Evolutionary conservation across 2,329 filamentous ascomycete genomes (phyloP).

Genomic region (Ophiosphaerella herpotricha): DNA sequence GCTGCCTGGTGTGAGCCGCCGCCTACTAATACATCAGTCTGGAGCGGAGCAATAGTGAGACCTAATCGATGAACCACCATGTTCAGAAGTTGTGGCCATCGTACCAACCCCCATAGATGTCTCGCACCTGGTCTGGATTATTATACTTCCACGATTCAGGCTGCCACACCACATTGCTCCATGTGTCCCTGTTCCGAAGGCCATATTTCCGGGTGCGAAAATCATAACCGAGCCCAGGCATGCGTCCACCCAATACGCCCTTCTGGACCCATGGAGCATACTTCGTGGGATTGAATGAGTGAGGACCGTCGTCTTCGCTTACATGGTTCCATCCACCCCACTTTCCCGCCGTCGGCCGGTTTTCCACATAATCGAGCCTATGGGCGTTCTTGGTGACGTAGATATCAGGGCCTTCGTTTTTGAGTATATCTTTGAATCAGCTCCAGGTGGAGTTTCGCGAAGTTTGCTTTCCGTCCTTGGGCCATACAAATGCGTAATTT

Average conservation of each 20-base stretch:
- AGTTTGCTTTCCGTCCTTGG: constrained; percentile 49
- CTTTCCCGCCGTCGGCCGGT: constrained; percentile 42
- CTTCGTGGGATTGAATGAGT: constrained; percentile 15
- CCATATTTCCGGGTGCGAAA: constrained; percentile 42
- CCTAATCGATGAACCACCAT: no score
- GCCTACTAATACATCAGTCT: no score
- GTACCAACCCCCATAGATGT: constrained; percentile 33
- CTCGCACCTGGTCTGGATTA: constrained; percentile 31
- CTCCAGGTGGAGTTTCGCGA: constrained; percentile 42
- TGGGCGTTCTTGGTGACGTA: constrained; percentile 48
- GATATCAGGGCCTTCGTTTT: constrained; percentile 51
- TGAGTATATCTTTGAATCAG: constrained; percentile 50
- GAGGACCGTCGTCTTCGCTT: constrained; percentile 22
- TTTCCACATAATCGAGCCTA: constrained; percentile 43
- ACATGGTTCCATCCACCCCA: constrained; percentile 45
- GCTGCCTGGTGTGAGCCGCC: constrained; percentile 28
- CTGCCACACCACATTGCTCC: constrained; percentile 42
- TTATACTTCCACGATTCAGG: constrained; percentile 22
- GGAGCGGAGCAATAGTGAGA: no score
- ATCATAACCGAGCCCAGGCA: constrained; percentile 38
- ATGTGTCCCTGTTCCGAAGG: constrained; percentile 27
- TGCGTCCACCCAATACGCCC: constrained; percentile 19
- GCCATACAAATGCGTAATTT: constrained; percentile 51
- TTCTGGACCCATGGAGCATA: constrained; percentile 22
- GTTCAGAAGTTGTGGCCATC: constrained; percentile 19